Evolutionary conservation across 192 early-diverging fungal species (phyloP).

Genomic region (Rhizophagus clarus): DNA sequence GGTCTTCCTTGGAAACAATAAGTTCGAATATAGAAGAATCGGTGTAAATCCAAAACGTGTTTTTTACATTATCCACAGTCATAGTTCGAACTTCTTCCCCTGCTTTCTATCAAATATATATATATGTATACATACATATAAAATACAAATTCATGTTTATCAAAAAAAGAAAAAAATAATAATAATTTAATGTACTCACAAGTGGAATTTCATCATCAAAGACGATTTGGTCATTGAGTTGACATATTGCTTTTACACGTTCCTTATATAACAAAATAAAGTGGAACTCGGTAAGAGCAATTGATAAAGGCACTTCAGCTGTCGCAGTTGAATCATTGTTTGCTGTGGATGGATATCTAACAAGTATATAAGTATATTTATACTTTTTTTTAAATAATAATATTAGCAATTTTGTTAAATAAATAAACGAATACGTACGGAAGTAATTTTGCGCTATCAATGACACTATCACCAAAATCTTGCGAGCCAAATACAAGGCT

Average conservation of each 20-base stretch:
- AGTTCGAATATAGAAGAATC: slow-evolving; percentile 85
- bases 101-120: slow-evolving; percentile 41
- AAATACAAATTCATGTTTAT: no score
- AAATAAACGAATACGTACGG: slow-evolving; percentile 56
- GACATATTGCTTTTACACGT: slow-evolving; percentile 74
- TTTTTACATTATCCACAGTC: slow-evolving; percentile 73
- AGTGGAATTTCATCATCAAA: slow-evolving; percentile 80
- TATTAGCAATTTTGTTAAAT: not conserved
- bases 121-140: no score
- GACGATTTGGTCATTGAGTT: slow-evolving; percentile 79
- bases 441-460: slow-evolving; percentile 79
- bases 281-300: slow-evolving; percentile 89
- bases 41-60: slow-evolving; percentile 93
- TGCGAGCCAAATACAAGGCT: slow-evolving; percentile 76
- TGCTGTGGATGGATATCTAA: slow-evolving; percentile 55
- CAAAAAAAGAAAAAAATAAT: no score
- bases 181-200: slow-evolving; percentile 43
- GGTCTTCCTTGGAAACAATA: slow-evolving; percentile 89
- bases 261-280: slow-evolving; percentile 82
- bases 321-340: slow-evolving; percentile 39
- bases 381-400: not conserved
- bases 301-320: slow-evolving; percentile 67
- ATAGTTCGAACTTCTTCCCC: slow-evolving; percentile 70
- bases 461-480: slow-evolving; percentile 74
- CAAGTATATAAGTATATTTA: not conserved